phyloP scores from a whole-genome alignment of 345 rosid genomes.

The Brassica incana region DNA sequence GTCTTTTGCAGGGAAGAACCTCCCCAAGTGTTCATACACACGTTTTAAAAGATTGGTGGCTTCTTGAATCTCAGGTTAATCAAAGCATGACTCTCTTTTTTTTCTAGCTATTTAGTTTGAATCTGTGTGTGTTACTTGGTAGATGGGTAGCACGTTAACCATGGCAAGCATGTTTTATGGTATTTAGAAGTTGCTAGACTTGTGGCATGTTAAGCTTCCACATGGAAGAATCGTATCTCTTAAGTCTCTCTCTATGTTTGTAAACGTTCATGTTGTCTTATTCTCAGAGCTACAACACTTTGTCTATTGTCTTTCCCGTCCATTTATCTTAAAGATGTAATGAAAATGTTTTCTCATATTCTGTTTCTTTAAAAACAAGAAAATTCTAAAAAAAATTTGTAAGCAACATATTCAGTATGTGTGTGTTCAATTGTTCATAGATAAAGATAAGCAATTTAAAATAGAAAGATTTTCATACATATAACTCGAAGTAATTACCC shows the following conservation, averaged over 20 bases:
- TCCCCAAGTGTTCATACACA: constrained; percentile 58
- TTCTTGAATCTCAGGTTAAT: constrained; percentile 17
- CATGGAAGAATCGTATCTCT: background rate
- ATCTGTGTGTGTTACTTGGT: constrained; percentile 1
- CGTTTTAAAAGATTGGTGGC: constrained; percentile 16
- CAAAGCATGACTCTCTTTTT: background rate
- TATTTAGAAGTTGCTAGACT: background rate
- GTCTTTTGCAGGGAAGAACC: constrained; percentile 54
- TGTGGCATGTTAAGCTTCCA: constrained; percentile 6
- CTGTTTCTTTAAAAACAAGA: no score
- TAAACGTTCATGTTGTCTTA: constrained; percentile 6
- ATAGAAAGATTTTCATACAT: background rate
- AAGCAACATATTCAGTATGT: no score
- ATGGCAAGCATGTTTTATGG: background rate
- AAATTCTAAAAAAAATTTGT: no score
- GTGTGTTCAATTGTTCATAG: background rate
- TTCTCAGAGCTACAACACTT: background rate
- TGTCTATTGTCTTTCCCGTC: background rate
- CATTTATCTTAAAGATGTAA: background rate
- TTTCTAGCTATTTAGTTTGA: constrained; percentile 1
- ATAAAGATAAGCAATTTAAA: background rate
- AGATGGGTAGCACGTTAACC: constrained; percentile 5
- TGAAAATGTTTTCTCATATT: no score
- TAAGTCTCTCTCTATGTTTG: background rate
- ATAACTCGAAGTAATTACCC: background rate